Percentiles rank a stretch among this genome's conserved stretches.
Conservation (phyloP, 805 yeast species). For the Candida piceae region DNA sequence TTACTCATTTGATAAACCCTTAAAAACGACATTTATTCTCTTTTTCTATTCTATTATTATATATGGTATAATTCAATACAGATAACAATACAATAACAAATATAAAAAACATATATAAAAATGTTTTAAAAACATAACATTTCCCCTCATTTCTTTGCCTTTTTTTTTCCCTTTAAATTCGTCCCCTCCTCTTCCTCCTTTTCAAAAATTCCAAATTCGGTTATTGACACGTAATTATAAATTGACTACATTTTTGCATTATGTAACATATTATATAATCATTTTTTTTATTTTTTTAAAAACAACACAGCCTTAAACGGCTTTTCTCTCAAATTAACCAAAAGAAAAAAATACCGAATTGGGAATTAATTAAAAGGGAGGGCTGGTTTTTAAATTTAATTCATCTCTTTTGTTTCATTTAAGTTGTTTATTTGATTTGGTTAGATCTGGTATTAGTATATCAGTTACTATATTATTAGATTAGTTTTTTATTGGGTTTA, state of each 20-base stretch:
- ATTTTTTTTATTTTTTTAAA: no score
- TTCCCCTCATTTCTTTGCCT: slow-evolving; percentile 1
- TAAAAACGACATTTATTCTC: neutral
- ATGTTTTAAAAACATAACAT: neutral
- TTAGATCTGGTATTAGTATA: no score
- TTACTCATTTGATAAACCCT: no score
- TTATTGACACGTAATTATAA: neutral
- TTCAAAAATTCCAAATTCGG: no score
- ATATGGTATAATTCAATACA: no score
- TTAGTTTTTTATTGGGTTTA: no score
- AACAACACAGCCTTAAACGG: neutral
- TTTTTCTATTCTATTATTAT: no score
- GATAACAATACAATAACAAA: no score
- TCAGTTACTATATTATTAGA: no score
- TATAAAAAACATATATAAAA: no score
- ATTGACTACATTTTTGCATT: neutral
- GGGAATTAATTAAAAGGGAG: slow-evolving; percentile 3
- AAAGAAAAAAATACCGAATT: slow-evolving; percentile 1
- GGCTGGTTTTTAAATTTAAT: slow-evolving; percentile 7
- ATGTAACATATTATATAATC: neutral
- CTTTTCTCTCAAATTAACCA: neutral
- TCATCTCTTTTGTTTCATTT: neutral
- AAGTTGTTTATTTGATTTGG: no score
- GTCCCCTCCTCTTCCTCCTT: no score
- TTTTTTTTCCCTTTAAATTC: neutral